Base-by-base conservation (phyloP, 129 eudicot genomes). In the Flaveria robusta region DNA sequence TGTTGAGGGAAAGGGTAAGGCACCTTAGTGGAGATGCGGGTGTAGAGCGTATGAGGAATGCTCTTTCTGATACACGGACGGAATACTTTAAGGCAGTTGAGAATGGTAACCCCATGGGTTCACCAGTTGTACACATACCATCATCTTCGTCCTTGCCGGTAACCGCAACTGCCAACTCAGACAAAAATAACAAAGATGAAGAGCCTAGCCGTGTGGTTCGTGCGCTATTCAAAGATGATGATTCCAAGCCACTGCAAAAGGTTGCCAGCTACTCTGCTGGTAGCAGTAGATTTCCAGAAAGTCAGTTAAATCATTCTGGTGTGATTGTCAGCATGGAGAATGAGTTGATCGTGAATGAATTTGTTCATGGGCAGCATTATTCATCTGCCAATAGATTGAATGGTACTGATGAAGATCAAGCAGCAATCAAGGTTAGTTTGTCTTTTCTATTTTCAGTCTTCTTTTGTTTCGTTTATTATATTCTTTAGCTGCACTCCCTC, bases 1-100 rank as follows among this genome's bases (percentile, higher is more conserved):
- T 95, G 69, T 68, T 95, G 59, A 88, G 83, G 79, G 97, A 84
- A 76, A 91, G 88, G 74, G 87, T 95, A 76, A 76, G 78, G 47
- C 89, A 95, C 68, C 85, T 95, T 23, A 89, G 96, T 75, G 97
- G 99, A 62, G 90, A 71, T 65, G 95, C 91, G 75, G 99, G 97
- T 45, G 86, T 91, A 71, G 92, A 81, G 81, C 97, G 94, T 23
- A 84, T 95, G 94, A 87, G 84, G 68, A 66, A 23, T 80, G 95
- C 99, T 70, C 86, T 95, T 77, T 86, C 89, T 46, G 92, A 89
- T 56, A 80, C 96, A 8, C 85, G 96, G 11, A 66, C 42, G 16
- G 72, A 87, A 50, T 94, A 81, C 86, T 94, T 89, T 26, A 78
- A 84, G 66, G 81, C 97, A 66, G 82, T 83, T 83, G 92, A 91